Conservation (phyloP, 768 basidiomycete genomes). For the Tylopilus plumbeoviolaceoides region DNA sequence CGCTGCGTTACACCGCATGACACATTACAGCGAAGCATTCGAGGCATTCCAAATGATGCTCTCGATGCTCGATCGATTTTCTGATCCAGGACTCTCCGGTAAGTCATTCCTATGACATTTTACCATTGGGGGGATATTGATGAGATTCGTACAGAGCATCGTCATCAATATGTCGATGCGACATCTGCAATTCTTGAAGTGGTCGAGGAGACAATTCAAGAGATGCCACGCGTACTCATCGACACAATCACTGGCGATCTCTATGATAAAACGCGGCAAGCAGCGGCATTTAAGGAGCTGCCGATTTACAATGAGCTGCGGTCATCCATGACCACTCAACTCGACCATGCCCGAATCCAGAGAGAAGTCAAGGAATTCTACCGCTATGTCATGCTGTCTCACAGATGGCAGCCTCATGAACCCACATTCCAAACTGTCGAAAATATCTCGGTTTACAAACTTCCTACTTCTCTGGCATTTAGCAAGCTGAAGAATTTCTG, state of each 20-base stretch:
- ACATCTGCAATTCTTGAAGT: neutral
- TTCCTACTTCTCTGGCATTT: neutral
- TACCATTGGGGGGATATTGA: too few species aligned
- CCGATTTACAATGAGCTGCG: neutral
- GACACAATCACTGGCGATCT: neutral
- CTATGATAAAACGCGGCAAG: neutral
- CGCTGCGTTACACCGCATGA: neutral
- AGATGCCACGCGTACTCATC: neutral
- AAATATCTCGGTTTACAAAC: neutral
- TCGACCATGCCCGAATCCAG: neutral
- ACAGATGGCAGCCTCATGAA: neutral
- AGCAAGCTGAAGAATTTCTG: neutral
- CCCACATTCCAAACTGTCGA: neutral
- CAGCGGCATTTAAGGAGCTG: neutral
- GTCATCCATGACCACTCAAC: neutral
- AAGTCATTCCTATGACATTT: too few species aligned
- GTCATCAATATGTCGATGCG: neutral
- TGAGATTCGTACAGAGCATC: too few species aligned
- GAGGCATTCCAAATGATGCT: neutral
- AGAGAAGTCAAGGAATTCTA: neutral
- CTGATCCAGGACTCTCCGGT: too few species aligned
- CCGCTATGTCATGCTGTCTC: neutral
- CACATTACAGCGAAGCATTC: neutral
- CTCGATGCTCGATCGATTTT: too few species aligned
- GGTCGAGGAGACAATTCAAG: neutral